Base-by-base conservation (phyloP, 495 filamentous ascomycete genomes). In the Podospora anserina region DNA sequence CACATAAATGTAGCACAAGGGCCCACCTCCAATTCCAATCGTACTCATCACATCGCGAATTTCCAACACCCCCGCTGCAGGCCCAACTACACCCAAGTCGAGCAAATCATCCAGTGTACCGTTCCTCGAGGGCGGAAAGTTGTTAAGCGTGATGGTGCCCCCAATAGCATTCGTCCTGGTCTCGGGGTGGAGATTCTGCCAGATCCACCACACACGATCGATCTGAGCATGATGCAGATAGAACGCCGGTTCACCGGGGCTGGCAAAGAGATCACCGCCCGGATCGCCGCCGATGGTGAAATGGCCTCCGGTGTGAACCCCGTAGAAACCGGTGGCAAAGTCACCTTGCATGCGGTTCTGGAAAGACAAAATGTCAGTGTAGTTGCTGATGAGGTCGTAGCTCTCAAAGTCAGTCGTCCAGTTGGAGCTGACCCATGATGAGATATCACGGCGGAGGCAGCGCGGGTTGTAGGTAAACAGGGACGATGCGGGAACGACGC, bases 181-280 rank as follows among this genome's bases (percentile, higher is more conserved):
- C 23, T 67, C 67, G 0, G 78, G 73, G 69, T 82, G 75, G 34
- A 79, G 71, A 58, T 70, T 70, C 78, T 92, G 88, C 90, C 90
- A 92, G 19, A 87, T 86, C 83, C 86, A 88, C 82, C 85, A 92
- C 5, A 86, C 68, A 13, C 86, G 85, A 73, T 91, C 89, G 63
- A 92, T 82, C 84, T 85, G 84, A 26, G 78, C 84, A 72, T 91
- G 90, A 72, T 92, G 89, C 23, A 88, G 79, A 69, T 78, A 92
- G 77, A 92, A 92, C 1, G 79, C 82, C 18, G 89, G 88, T 64
- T 91, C 90, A 6, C 87, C 87, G 3, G 88, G 86, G 20, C 82
- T 86, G 6, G 77, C 77, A 70, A 81, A 89, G 27, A 88, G 72
- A 74, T 90, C 89, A 11, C 74, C 71, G 0, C 82, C 84, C 0